Evolutionary conservation across 495 filamentous ascomycete species (phyloP).

Genomic region (Aspergillus saccharolyticus): DNA sequence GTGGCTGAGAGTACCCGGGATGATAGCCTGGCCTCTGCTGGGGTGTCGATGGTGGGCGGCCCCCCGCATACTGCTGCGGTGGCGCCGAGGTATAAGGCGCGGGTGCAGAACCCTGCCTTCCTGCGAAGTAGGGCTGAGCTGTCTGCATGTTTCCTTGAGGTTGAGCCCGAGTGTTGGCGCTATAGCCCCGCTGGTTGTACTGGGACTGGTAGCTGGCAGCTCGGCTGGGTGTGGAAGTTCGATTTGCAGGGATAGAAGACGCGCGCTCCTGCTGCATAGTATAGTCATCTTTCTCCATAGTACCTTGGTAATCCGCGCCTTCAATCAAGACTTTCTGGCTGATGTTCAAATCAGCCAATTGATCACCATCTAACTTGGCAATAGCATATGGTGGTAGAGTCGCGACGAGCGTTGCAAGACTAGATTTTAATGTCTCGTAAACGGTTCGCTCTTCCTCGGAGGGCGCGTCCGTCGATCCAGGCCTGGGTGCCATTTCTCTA

Average conservation of each 20-base stretch:
- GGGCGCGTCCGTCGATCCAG: slow-evolving; percentile 44
- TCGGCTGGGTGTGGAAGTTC: slow-evolving; percentile 32
- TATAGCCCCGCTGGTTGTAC: slow-evolving; percentile 35
- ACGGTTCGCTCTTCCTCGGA: slow-evolving; percentile 62
- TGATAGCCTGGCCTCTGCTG: slow-evolving; percentile 35
- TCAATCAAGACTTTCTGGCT: slow-evolving; percentile 75
- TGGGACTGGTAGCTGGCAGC: slow-evolving; percentile 28
- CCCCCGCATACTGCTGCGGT: slow-evolving; percentile 30
- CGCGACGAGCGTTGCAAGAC: slow-evolving; percentile 65
- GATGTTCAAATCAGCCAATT: slow-evolving; percentile 73
- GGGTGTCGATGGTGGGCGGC: slow-evolving; percentile 41
- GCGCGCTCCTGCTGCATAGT: slow-evolving; percentile 36
- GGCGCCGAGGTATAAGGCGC: slow-evolving; percentile 30
- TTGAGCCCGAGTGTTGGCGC: slow-evolving; percentile 29
- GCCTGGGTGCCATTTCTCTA: slow-evolving; percentile 30
- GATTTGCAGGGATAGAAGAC: slow-evolving; percentile 27
- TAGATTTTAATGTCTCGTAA: slow-evolving; percentile 70
- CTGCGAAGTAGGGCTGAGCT: slow-evolving; percentile 37
- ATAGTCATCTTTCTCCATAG: slow-evolving; percentile 81
- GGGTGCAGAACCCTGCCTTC: slow-evolving; percentile 35
- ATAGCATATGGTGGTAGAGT: slow-evolving; percentile 80
- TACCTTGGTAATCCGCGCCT: slow-evolving; percentile 65
- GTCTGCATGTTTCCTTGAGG: slow-evolving; percentile 32
- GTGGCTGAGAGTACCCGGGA: slow-evolving; percentile 35
- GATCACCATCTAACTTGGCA: slow-evolving; percentile 78